phyloP scores from a whole-genome alignment of 1,284 basidiomycete species.

The Melampsora abietis-canadensis region DNA sequence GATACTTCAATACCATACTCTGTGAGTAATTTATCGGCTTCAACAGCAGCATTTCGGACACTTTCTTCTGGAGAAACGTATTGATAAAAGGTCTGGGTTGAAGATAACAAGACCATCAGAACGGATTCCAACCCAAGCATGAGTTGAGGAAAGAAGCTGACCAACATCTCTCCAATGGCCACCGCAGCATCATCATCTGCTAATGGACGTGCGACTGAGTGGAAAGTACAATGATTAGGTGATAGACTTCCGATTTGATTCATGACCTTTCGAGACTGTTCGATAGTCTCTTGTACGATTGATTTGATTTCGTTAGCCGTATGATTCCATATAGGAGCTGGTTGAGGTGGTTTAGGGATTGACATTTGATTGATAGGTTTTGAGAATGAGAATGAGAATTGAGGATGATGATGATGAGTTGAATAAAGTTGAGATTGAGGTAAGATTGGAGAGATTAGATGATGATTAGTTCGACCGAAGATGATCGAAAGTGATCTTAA shows the following conservation, averaged over 20 bases:
- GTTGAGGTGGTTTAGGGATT: conserved; percentile 60
- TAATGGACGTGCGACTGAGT: conserved; percentile 58
- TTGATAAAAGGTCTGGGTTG: conserved; percentile 63
- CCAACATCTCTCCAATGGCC: conserved; percentile 60
- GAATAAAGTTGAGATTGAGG: too few species aligned
- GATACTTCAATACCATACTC: conserved; percentile 67
- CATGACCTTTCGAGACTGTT: conserved; percentile 60
- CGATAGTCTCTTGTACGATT: conserved; percentile 64
- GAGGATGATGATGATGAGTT: too few species aligned
- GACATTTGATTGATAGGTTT: background rate
- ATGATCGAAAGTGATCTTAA: too few species aligned
- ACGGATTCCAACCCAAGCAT: background rate
- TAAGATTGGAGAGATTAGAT: too few species aligned
- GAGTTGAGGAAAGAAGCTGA: background rate
- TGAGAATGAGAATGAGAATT: too few species aligned
- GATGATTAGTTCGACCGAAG: too few species aligned
- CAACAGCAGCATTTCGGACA: conserved; percentile 69
- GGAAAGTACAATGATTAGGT: conserved; percentile 58
- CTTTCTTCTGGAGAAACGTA: conserved; percentile 69
- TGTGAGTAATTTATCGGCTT: conserved; percentile 65
- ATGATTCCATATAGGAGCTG: conserved; percentile 67
- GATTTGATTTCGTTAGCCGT: conserved; percentile 62
- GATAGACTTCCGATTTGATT: conserved; percentile 66
- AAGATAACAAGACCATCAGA: background rate
- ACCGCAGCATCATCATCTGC: conserved; percentile 63